Percentiles rank a stretch among this genome's conserved stretches.
These are phyloP conservation scores for Globisporangium echinulatum DNA, from an alignment of 352 stramenopile genomes.

Conservation along the genomic window DNA sequence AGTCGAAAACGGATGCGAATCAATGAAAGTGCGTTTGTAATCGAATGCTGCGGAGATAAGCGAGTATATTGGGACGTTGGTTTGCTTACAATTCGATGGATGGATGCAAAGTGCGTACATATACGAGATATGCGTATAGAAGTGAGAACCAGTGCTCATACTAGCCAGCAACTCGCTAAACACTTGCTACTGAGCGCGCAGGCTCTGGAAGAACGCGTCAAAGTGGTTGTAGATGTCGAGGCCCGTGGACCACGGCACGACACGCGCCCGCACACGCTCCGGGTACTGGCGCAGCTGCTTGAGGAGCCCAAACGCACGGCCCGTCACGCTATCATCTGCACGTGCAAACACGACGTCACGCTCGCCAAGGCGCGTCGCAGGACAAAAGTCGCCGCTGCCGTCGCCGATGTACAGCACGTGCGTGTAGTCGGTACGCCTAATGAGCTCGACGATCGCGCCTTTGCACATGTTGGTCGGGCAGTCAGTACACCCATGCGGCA, in stretches of 20 bases:
- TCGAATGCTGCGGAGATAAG: neutral
- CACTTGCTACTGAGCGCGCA: neutral
- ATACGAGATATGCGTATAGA: too few relatives aligned
- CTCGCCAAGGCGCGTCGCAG: slow-evolving; percentile 31
- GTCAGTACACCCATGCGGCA: slow-evolving; percentile 44
- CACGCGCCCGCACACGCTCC: slow-evolving; percentile 27
- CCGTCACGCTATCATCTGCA: slow-evolving; percentile 28
- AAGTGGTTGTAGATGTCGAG: slow-evolving; percentile 59
- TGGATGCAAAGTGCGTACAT: too few relatives aligned
- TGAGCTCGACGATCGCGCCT: slow-evolving; percentile 48
- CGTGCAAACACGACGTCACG: slow-evolving; percentile 63
- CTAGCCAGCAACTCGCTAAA: neutral
- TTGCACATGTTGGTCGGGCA: slow-evolving; percentile 84
- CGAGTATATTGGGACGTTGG: too few relatives aligned
- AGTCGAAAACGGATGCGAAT: too few relatives aligned
- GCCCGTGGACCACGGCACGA: slow-evolving; percentile 59
- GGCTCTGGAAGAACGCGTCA: slow-evolving; percentile 8
- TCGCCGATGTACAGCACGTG: slow-evolving; percentile 72
- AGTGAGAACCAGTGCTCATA: too few relatives aligned
- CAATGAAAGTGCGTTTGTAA: too few relatives aligned
- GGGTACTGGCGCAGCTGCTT: slow-evolving; percentile 33
- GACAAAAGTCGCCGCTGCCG: slow-evolving; percentile 65
- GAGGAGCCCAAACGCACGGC: slow-evolving; percentile 48
- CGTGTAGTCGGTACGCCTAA: slow-evolving; percentile 24
- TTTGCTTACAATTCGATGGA: too few relatives aligned